Conservation (phyloP, 345 rosid species). For the Citrus medica region DNA sequence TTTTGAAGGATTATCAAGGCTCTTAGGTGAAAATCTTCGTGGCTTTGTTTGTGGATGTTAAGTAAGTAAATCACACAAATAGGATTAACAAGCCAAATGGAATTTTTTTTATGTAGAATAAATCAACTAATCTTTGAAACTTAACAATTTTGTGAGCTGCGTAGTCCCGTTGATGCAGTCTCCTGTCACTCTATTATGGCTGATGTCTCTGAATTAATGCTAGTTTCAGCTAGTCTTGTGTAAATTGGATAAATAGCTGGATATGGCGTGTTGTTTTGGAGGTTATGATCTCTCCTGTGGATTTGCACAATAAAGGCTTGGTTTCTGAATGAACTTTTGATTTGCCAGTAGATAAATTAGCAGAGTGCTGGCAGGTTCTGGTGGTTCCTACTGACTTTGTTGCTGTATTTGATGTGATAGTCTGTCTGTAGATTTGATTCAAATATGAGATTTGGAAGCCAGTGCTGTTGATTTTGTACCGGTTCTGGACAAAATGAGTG, state of each 20-base stretch:
- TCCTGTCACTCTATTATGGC: neutral
- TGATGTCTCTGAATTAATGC: neutral
- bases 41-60: too few relatives aligned
- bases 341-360: neutral
- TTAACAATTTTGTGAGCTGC: neutral
- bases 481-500: neutral
- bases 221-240: neutral
- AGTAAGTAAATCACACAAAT: neutral
- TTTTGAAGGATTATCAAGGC: neutral
- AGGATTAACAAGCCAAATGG: neutral
- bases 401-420: neutral
- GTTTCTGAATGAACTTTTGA: neutral
- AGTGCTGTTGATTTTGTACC: neutral
- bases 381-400: neutral
- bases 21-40: too few relatives aligned
- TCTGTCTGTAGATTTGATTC: neutral
- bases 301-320: neutral
- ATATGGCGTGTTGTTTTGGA: neutral
- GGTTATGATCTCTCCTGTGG: neutral
- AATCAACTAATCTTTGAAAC: neutral
- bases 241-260: neutral
- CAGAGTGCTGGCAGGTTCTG: neutral
- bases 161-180: neutral
- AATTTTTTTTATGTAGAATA: neutral
- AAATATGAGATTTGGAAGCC: neutral